phyloP scores from a whole-genome alignment of 2,329 filamentous ascomycete genomes.

The Zymoseptoria ardabiliae region DNA sequence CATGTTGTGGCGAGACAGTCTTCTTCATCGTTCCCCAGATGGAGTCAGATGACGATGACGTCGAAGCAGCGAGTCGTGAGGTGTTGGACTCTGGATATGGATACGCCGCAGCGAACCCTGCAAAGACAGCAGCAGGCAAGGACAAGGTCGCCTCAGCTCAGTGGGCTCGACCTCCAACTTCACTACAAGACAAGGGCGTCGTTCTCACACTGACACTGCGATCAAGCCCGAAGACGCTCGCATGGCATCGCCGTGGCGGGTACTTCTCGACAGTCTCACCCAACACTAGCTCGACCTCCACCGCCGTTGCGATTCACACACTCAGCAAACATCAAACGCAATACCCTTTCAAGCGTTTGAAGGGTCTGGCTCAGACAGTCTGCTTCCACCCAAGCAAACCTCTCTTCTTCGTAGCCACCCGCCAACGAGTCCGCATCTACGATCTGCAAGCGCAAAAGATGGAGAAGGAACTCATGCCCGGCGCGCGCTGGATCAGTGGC shows the following conservation, averaged over 20 bases:
- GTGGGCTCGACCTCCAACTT: constrained; percentile 72
- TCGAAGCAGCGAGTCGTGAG: constrained; percentile 67
- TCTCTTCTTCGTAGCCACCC: constrained; percentile 92
- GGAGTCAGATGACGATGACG: constrained; percentile 26
- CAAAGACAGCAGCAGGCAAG: constrained; percentile 42
- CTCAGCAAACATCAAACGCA: constrained; percentile 92
- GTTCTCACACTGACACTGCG: constrained; percentile 71
- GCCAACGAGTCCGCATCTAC: constrained; percentile 87
- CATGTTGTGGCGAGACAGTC: constrained; percentile 74
- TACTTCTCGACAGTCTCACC: constrained; percentile 91
- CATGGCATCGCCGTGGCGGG: constrained; percentile 90
- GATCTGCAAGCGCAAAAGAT: constrained; percentile 87
- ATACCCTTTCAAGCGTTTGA: constrained; percentile 75
- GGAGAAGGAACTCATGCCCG: constrained; percentile 86
- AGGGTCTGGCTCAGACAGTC: constrained; percentile 74
- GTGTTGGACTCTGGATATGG: constrained; percentile 86
- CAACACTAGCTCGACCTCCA: constrained; percentile 54
- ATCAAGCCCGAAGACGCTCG: constrained; percentile 66
- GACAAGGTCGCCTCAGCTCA: constrained; percentile 68
- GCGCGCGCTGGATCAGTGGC: constrained; percentile 87
- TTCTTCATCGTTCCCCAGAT: constrained; percentile 65
- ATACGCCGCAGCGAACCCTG: constrained; percentile 64
- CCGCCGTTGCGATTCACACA: constrained; percentile 87
- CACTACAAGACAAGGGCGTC: constrained; percentile 70
- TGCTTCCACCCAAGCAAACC: constrained; percentile 92